Evolutionary conservation across 306 rosid genomes (phyloP).

Genomic region (Citrullus amarus): DNA sequence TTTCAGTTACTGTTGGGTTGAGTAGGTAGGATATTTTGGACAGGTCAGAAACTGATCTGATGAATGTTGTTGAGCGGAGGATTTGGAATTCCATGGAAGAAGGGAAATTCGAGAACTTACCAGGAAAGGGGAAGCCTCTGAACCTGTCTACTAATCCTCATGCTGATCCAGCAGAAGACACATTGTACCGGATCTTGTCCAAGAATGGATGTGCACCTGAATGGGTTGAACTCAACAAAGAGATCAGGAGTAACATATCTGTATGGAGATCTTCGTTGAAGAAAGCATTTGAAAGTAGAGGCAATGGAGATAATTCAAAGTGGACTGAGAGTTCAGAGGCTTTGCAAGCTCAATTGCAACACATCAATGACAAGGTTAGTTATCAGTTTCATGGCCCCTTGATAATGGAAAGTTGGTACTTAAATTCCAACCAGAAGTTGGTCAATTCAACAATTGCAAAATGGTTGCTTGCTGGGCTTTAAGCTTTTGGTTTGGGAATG

Average conservation of each 20-base stretch:
- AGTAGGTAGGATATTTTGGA: background rate
- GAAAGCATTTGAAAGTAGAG: constrained; percentile 41
- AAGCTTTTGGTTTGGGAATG: too few species aligned
- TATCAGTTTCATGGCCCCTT: background rate
- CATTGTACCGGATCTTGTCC: constrained; percentile 58
- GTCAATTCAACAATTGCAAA: background rate
- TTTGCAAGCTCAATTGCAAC: constrained; percentile 41
- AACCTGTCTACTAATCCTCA: constrained; percentile 63
- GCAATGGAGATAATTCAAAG: constrained; percentile 35
- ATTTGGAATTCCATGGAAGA: constrained; percentile 98
- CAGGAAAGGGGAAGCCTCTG: constrained; percentile 88
- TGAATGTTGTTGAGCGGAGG: constrained; percentile 80
- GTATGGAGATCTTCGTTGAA: constrained; percentile 51
- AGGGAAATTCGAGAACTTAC: constrained; percentile 76
- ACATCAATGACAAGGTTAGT: constrained; percentile 59
- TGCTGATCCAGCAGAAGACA: constrained; percentile 88
- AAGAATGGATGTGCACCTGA: constrained; percentile 79
- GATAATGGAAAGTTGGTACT: background rate
- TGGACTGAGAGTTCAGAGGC: constrained; percentile 47
- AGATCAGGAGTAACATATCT: constrained; percentile 44
- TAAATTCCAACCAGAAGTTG: background rate
- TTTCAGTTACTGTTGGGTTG: background rate
- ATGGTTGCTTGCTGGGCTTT: background rate
- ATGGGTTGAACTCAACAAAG: constrained; percentile 93
- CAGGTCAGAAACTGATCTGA: constrained; percentile 83